Base-by-base conservation (phyloP, 139 green algal species). In the Tetraselmis chui region DNA sequence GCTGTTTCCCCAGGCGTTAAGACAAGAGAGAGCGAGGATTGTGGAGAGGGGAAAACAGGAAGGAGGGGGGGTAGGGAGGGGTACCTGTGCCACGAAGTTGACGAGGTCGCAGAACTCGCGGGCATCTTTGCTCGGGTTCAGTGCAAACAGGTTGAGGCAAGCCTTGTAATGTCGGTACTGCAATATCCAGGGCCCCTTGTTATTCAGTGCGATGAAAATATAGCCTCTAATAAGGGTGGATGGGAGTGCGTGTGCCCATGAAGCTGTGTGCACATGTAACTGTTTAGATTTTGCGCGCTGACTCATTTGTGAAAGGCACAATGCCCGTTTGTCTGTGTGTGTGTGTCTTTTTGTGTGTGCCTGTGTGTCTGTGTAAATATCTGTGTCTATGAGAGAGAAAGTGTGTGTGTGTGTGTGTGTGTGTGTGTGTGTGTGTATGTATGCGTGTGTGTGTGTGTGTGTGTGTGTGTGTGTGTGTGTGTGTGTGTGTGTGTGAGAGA, bases 51-150 rank as follows among this genome's bases (percentile, higher is more conserved):
- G 28, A 28, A 11, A 28, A 18, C 5, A 75, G 26, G 77, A 18
- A 18, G 77, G 77, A 2, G 25, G 28, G 30, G 28, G 26, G 24
- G 25, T 23, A 2, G 59, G 77, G 28, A 23, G 5, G 77, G 24
- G 22, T 27, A 95, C 94, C 87, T 98, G 95, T 0, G 95, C 87
- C n/a, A 99, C 84, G 76, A 99, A 99, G 32, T 81, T 91, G 30
- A 96, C 91, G 29, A 98, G 87, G 24, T 97, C 92, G 0, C 79
- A 88, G 84, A 99, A 97, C 76, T 98, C 94, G 30, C 87, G 84
- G 30, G 81, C 87, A 25, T 95, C 89, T 80, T 96, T 91, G 81
- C 81, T 90, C 25, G 96, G 96, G 29, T 94, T 93, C 31, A 98
- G 88, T 75, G 88, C 85, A 86, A 99, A 98, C 0, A 99, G 82